Evolutionary conservation across 805 yeast species (phyloP).

Genomic region (Lipomyces kockii): DNA sequence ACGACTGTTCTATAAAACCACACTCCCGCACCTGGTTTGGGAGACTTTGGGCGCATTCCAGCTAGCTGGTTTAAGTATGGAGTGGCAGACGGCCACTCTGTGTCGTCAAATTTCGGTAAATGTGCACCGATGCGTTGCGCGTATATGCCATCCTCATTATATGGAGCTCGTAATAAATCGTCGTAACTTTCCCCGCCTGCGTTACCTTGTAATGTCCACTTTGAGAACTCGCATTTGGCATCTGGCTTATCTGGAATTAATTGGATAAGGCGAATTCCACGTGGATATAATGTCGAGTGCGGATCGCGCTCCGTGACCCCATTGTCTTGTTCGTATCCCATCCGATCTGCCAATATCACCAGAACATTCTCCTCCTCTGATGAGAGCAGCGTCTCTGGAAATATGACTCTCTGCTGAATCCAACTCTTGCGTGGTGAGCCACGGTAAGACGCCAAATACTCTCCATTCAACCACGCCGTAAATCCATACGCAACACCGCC

Average conservation of each 20-base stretch:
- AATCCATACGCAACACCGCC: slow-evolving; percentile 30
- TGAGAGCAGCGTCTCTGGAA: slow-evolving; percentile 9
- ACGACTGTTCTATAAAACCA: slow-evolving; percentile 24
- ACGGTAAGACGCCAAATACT: slow-evolving; percentile 17
- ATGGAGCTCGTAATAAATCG: slow-evolving; percentile 32
- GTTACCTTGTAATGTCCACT: slow-evolving; percentile 30
- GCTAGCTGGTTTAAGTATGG: slow-evolving; percentile 12
- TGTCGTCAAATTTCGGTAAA: slow-evolving; percentile 12
- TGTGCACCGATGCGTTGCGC: slow-evolving; percentile 32
- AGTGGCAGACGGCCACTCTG: slow-evolving; percentile 12
- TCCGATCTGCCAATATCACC: slow-evolving; percentile 23
- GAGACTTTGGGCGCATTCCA: slow-evolving; percentile 7
- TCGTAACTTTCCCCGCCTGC: slow-evolving; percentile 24
- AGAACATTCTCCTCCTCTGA: slow-evolving; percentile 15
- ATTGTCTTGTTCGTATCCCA: slow-evolving; percentile 25
- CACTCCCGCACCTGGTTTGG: slow-evolving; percentile 15
- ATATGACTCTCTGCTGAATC: not conserved
- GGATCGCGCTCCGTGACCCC: slow-evolving; percentile 16
- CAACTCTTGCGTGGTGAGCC: slow-evolving; percentile 15
- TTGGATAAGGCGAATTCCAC: slow-evolving; percentile 23
- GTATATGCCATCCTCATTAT: slow-evolving; percentile 28
- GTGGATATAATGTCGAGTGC: slow-evolving; percentile 23
- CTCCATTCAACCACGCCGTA: slow-evolving; percentile 26
- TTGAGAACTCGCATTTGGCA: slow-evolving; percentile 14
- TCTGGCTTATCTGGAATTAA: slow-evolving; percentile 5